Percentiles rank a stretch among this genome's conserved stretches.
Evolutionary conservation across 345 rosid genomes (phyloP).

Genomic region (Triadica sebifera): DNA sequence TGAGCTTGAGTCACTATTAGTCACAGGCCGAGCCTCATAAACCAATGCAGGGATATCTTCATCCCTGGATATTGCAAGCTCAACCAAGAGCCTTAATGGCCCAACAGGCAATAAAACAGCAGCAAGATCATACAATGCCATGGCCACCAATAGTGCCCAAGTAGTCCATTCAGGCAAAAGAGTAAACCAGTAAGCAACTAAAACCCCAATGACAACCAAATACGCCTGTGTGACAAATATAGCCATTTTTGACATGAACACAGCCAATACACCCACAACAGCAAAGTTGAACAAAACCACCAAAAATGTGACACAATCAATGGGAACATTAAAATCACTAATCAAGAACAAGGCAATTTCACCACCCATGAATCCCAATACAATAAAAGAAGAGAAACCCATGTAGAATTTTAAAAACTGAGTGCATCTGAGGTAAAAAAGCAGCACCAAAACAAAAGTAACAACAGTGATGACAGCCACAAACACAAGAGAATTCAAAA

Average conservation of each 20-base stretch:
- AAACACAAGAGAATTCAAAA: constrained; percentile 74
- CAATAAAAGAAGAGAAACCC: constrained; percentile 86
- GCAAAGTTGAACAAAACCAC: constrained; percentile 70
- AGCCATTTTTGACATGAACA: constrained; percentile 83
- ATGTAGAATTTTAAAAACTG: constrained; percentile 66
- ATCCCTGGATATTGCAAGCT: constrained; percentile 93
- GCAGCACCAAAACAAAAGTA: constrained; percentile 77
- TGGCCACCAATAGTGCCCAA: constrained; percentile 76
- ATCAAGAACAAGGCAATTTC: constrained; percentile 58
- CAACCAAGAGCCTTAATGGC: constrained; percentile 79
- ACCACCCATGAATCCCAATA: constrained; percentile 77
- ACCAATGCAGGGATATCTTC: constrained; percentile 96
- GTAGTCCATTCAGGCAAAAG: constrained; percentile 94
- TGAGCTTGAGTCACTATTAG: constrained; percentile 33
- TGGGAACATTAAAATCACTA: constrained; percentile 49
- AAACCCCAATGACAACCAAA: constrained; percentile 74
- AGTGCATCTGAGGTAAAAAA: constrained; percentile 80
- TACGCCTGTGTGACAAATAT: constrained; percentile 80
- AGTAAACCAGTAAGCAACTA: constrained; percentile 93
- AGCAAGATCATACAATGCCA: constrained; percentile 86
- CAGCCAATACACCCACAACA: constrained; percentile 81
- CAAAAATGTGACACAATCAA: constrained; percentile 63
- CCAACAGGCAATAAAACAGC: constrained; percentile 95
- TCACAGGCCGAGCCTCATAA: constrained; percentile 84
- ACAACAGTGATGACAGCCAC: constrained; percentile 68